Conservation (phyloP, 106 monocot genomes). For the Xerophyta viscosa region DNA sequence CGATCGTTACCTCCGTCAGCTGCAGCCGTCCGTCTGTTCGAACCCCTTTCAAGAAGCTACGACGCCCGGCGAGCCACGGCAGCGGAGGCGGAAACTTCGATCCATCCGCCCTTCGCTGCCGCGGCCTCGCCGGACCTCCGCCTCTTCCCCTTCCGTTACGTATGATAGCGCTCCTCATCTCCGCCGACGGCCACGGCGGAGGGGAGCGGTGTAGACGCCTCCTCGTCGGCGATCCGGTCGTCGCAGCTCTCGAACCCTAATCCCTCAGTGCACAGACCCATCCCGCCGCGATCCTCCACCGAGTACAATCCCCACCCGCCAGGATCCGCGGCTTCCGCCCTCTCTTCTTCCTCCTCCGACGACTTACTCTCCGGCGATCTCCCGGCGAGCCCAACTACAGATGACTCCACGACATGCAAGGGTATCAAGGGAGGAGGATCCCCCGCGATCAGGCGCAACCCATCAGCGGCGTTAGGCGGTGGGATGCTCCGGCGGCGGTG, state of each 20-base stretch:
- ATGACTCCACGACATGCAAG: neutral
- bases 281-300: neutral
- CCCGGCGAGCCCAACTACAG: neutral
- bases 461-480: neutral
- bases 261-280: slow-evolving; percentile 21
- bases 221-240: neutral
- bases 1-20: slow-evolving; percentile 32
- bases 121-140: neutral
- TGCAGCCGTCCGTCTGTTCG: slow-evolving; percentile 23
- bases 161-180: neutral
- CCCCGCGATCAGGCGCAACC: slow-evolving; percentile 15
- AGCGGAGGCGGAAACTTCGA: slow-evolving; percentile 33
- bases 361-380: neutral
- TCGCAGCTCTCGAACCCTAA: slow-evolving; percentile 25
- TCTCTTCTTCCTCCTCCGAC: neutral
- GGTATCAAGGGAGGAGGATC: neutral
- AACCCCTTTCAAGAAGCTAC: slow-evolving; percentile 31
- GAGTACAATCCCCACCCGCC: neutral
- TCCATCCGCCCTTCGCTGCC: neutral
- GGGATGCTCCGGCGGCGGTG: slow-evolving; percentile 6
- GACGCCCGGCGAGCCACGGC: slow-evolving; percentile 20
- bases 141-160: neutral
- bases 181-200: neutral
- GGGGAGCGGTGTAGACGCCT: neutral
- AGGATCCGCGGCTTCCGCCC: neutral